Base-by-base conservation (phyloP, 106 monocot species). In the Triglochin maritima region DNA sequence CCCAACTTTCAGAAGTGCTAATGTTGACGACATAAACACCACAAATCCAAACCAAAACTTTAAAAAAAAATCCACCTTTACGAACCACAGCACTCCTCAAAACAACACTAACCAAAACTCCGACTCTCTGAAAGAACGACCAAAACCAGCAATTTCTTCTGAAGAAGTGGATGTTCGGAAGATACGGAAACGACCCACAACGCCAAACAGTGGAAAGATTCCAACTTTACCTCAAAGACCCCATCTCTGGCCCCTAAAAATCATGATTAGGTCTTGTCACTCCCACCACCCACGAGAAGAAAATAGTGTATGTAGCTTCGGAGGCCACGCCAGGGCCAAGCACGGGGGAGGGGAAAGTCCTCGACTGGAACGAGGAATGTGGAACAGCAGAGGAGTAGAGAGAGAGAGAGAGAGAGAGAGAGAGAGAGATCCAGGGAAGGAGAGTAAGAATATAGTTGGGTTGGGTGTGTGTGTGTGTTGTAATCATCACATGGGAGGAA, bases 321-420 rank as follows among this genome's bases (percentile, higher is more conserved):
- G 11, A 55, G 55, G 14, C 55, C 55, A 12, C 55, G 55, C 55
- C 55, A n/a, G n/a, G 54, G 14, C 6, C 3, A 55, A 55, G 55
- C 55, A 55, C 29, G 29, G 29, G 29, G 29, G 29, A 29, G 29
- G 29, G 29, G 29, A 29, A 29, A 29, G 29, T 29, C 29, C 1
- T 29, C 29, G 15, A 57, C 57, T 17, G 16, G 17, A 57, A 57
- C 7, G 11, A 17, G 57, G 57, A 57, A 57, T 57, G 57, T 57
- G 57, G 57, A 57, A 15, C 3, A 57, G 57, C 57, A 57, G 57
- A 57, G 57, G n/a, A n/a, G n/a, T n/a, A 57, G 57, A 57, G 16
- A 57, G 57, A 17, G 16, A 57, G 15, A 15, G 3, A 57, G 57
- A 57, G 57, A 57, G 57, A 57, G 16, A 57, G 57, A 17, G 16